Percentiles rank a stretch among this genome's conserved stretches.
Conservation (phyloP, 371 early-diverging fungal species). For the Apophysomyces variabilis region DNA sequence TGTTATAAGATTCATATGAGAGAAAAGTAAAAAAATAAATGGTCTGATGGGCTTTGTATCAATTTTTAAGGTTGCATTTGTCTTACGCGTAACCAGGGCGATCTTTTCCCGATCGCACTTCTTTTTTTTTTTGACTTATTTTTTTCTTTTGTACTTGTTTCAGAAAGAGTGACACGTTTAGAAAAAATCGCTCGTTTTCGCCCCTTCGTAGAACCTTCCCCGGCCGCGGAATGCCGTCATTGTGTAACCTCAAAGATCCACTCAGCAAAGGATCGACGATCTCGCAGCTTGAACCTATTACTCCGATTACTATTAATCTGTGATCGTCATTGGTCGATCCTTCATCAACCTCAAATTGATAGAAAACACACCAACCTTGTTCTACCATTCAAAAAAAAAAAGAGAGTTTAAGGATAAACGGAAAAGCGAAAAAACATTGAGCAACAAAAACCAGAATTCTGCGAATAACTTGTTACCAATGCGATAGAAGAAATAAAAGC, state of each 20-base stretch:
- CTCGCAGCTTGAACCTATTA: conserved; percentile 1
- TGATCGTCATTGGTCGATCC: conserved; percentile 12
- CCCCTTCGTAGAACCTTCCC: conserved; percentile 3
- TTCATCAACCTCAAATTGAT: conserved; percentile 11
- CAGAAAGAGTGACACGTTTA: conserved; percentile 6
- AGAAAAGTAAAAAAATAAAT: background rate
- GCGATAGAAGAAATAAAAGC: too few relatives aligned
- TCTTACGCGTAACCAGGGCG: conserved; percentile 2
- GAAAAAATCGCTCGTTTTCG: conserved; percentile 12
- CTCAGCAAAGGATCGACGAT: conserved; percentile 9
- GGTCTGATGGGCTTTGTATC: background rate
- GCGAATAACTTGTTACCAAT: background rate
- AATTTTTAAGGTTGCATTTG: conserved; percentile 9
- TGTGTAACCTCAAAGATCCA: background rate
- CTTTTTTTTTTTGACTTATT: background rate
- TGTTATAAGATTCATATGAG: background rate
- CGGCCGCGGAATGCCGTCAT: conserved; percentile 5
- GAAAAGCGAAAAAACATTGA: background rate
- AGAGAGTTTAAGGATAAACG: background rate
- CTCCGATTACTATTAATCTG: conserved; percentile 5
- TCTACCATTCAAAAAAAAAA: background rate
- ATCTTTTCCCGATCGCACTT: conserved; percentile 7
- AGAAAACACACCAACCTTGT: conserved; percentile 6
- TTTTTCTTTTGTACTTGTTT: background rate
- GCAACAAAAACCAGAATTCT: background rate